These are phyloP conservation scores for Gilbertella persicaria DNA, from an alignment of 371 early-diverging fungal species.

Conservation along the genomic window DNA sequence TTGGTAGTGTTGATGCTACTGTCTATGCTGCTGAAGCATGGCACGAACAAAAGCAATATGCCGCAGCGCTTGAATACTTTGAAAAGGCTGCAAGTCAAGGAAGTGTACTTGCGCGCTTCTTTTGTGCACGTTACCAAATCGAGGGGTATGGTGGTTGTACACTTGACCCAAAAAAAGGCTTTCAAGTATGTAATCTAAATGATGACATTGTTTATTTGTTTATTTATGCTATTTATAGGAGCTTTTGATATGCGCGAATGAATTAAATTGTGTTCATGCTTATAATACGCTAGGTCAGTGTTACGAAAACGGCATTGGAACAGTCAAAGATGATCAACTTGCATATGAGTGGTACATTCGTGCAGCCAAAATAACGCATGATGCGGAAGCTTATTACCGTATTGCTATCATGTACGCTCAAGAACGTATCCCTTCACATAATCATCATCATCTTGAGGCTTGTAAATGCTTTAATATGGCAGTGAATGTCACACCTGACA, in stretches of 20 bases:
- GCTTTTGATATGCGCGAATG: conserved; percentile 41
- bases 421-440: conserved; percentile 9
- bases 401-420: conserved; percentile 41
- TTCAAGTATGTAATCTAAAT: conserved; percentile 25
- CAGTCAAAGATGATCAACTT: conserved; percentile 45
- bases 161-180: conserved; percentile 40
- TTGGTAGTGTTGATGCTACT: conserved; percentile 44
- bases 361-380: conserved; percentile 36
- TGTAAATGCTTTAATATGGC: conserved; percentile 34
- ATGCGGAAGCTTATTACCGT: conserved; percentile 47
- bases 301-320: conserved; percentile 48
- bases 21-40: conserved; percentile 46
- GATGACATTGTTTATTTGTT: not conserved
- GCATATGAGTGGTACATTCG: conserved; percentile 44
- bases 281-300: conserved; percentile 49
- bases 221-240: conserved; percentile 26
- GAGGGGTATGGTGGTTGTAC: conserved; percentile 40
- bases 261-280: conserved; percentile 34
- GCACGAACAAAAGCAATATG: conserved; percentile 49
- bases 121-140: conserved; percentile 44
- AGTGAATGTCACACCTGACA: conserved; percentile 23
- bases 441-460: conserved; percentile 35
- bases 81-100: conserved; percentile 44
- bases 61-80: conserved; percentile 43
- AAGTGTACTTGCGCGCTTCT: conserved; percentile 38